Base-by-base conservation (phyloP, 2,329 filamentous ascomycete species). In the Talaromyces sp. region DNA sequence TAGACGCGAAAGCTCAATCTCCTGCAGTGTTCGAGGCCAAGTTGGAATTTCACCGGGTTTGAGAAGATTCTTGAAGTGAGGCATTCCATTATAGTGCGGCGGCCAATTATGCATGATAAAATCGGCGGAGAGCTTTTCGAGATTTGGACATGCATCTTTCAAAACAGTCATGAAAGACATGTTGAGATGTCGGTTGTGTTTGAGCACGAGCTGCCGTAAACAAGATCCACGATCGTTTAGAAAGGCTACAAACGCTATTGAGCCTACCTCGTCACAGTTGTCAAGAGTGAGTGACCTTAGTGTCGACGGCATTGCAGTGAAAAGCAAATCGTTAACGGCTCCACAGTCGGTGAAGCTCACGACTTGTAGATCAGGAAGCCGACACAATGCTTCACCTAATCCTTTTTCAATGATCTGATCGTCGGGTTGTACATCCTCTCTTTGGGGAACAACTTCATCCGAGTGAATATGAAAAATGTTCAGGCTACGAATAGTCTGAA, bases 151-250 rank as follows among this genome's bases (percentile, higher is more conserved):
- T 1, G 84, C 82, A 3, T 78, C 73, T 18, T 84, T 86, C 52
- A 98, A 76, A 28, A 82, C 75, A 0, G 86, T 83, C 6, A 95
- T 80, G 69, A 96, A 97, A 0, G 83, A 85, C 44, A 97, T 77
- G 69, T 87, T 89, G 42, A 97, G 80, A 2, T 88, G 86, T 65
- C 91, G 87, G 69, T 96, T 96, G 75, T 96, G 90, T 60, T 88
- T 85, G 5, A 97, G 79, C 1, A 82, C 83, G 7, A 98, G 81
- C 40, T 84, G 83, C 59, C 83, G 83, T 23, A 98, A 78, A n/a
- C 84, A 78, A 23, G 79, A 75, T 0, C 92, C 93, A 68, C 91
- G 86, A 0, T 83, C 83, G 5, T 80, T 72, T 44, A 97, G 81
- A 69, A 89, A 96, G 0, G 75, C 72, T 28, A 81, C 78, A 23